Conservation (phyloP, 345 rosid genomes). For the Erodium maritimum region DNA sequence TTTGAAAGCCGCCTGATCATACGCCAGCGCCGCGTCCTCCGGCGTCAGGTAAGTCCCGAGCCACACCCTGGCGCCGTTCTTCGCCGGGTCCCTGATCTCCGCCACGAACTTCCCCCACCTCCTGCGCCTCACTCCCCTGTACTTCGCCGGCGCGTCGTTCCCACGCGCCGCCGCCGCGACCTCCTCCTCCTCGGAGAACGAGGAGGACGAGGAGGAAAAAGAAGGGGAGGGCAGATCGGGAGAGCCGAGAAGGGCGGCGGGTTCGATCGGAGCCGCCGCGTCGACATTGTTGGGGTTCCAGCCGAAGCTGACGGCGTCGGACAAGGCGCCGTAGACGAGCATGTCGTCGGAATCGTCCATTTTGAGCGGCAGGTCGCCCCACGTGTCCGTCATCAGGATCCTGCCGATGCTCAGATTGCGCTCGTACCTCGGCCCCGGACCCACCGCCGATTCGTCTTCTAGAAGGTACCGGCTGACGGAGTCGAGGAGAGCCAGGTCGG, state of each 20-base stretch:
- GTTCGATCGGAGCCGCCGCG: no score
- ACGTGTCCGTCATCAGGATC: conserved; percentile 9
- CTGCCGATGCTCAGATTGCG: not conserved
- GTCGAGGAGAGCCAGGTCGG: conserved; percentile 16
- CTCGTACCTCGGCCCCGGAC: not conserved
- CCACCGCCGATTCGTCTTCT: conserved; percentile 7
- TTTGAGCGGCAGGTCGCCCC: conserved; percentile 24
- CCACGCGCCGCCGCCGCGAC: no score
- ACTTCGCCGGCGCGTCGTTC: no score
- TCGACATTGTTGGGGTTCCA: no score
- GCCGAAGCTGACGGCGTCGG: conserved; percentile 12
- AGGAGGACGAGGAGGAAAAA: no score
- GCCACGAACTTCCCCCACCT: conserved; percentile 9
- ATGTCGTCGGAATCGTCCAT: conserved; percentile 16
- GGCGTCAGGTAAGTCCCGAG: conserved; percentile 8
- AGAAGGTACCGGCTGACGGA: conserved; percentile 19
- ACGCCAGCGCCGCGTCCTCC: conserved; percentile 7
- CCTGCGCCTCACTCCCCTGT: conserved; percentile 9
- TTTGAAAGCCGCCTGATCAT: conserved; percentile 8
- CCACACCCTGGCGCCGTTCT: conserved; percentile 8
- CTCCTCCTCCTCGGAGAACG: no score
- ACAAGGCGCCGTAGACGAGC: conserved; percentile 15
- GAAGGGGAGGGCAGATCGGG: no score
- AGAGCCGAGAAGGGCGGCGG: no score
- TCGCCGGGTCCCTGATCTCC: conserved; percentile 3